Conservation (phyloP, 1,284 basidiomycete species). For the Cystobasidium sp. region DNA sequence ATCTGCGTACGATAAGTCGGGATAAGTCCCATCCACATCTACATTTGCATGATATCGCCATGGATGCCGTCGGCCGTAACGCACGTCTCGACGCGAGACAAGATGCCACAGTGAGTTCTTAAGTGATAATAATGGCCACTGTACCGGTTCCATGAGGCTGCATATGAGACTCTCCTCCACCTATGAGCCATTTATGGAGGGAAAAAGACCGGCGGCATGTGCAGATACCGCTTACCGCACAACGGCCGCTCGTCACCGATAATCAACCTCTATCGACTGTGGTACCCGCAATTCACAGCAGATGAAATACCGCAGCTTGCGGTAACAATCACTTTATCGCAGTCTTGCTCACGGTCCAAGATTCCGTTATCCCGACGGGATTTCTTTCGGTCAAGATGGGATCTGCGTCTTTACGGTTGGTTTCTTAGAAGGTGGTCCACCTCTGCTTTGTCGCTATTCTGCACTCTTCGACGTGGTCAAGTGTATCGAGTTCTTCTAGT, state of each 20-base stretch:
- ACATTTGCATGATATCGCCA: background rate
- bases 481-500: background rate
- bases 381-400: background rate
- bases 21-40: too few species aligned
- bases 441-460: background rate
- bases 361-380: background rate
- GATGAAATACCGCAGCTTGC: background rate
- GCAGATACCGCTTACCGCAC: background rate
- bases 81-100: background rate
- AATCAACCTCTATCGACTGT: background rate
- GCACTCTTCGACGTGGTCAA: background rate
- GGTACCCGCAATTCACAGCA: background rate
- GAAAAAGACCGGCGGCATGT: constrained; percentile 1
- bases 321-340: background rate
- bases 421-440: background rate
- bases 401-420: background rate
- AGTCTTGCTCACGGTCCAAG: background rate
- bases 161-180: background rate
- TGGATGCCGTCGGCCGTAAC: background rate
- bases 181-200: background rate
- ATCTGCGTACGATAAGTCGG: background rate
- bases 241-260: background rate
- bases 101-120: background rate
- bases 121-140: background rate
- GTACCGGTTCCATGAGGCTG: background rate